These are phyloP conservation scores for Moesziomyces globuligerus DNA, from an alignment of 1,284 basidiomycete species.

Conservation along the genomic window DNA sequence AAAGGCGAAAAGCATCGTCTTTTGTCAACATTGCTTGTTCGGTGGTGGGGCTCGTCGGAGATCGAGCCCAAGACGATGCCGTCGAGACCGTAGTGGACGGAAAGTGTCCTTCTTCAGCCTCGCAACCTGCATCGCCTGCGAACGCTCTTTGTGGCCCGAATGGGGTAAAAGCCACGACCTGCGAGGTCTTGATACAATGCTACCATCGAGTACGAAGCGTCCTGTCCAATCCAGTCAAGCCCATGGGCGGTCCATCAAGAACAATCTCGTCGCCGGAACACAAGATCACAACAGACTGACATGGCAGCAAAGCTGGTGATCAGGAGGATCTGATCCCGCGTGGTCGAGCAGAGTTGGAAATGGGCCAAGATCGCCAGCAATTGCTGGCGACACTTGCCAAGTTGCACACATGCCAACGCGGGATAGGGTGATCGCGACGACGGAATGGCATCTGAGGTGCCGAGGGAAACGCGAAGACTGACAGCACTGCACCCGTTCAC, in stretches of 20 bases:
- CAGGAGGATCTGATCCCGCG: no score
- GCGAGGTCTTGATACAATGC: not conserved
- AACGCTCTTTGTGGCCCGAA: conserved; percentile 7
- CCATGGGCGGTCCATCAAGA: no score
- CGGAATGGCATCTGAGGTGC: not conserved
- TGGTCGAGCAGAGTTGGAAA: no score
- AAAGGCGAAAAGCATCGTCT: conserved; percentile 11
- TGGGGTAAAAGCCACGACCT: not conserved
- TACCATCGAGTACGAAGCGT: not conserved
- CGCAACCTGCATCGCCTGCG: not conserved
- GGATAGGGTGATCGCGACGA: not conserved
- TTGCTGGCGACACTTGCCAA: not conserved
- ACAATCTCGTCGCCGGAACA: no score
- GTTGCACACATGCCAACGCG: not conserved
- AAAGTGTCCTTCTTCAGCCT: not conserved
- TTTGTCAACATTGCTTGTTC: conserved; percentile 24
- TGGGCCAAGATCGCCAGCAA: no score
- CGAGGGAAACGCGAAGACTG: not conserved
- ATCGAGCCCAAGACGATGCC: not conserved
- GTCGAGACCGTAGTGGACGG: not conserved
- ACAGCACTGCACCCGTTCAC: not conserved
- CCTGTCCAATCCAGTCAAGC: not conserved
- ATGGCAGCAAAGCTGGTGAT: no score
- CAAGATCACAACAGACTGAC: no score
- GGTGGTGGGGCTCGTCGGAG: not conserved